Base-by-base conservation (phyloP, 768 basidiomycete species). In the Macrolepiota dolichaula region DNA sequence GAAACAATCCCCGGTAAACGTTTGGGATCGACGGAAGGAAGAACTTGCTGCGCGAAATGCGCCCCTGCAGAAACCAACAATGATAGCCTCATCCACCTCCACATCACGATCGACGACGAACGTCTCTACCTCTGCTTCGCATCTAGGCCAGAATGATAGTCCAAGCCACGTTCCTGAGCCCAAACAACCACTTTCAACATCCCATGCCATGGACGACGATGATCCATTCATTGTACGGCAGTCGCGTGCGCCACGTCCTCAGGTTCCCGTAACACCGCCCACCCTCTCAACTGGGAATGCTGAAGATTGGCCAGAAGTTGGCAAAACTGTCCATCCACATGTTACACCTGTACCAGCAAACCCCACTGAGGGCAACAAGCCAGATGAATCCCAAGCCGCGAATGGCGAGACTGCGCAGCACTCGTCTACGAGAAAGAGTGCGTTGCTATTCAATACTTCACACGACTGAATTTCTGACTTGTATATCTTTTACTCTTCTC, bases 1-100 rank as follows among this genome's bases (percentile, higher is more conserved):
- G 54, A 63, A 60, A 55, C 64, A 62, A 35, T 61, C 66, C 15
- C 53, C 60, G 1, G 60, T 63, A 25, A 70, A 72, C 58, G 65
- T 72, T 0, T 72, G 71, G 71, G 67, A 63, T 59, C 58, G 61
- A 11, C 59, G 71, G 24, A 69, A 64, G 60, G 69, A 71, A 53
- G 64, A 69, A 47, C 62, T 69, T 62, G 69, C 71, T 27, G 69
- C 70, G 38, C 57, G 63, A 55, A 59, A 62, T 56, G 66, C 67
- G 32, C 53, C 62, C 25, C n/a, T 42, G 2, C 49, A 27, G 19
- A 51, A 50, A 54, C n/a, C 53, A 11, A 1, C 58, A 7, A 10
- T 44, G 10, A 24, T 51, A 24, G 19, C 35, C 15, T 62, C 62
- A 32, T 27, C 62, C 15, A 25, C 42, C 3, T 51, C 55, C 51